Evolutionary conservation across 495 filamentous ascomycete genomes (phyloP), one percentile per base, ranked within the genome.

Genomic region (Hypomontagnella submonticulosa): DNA sequence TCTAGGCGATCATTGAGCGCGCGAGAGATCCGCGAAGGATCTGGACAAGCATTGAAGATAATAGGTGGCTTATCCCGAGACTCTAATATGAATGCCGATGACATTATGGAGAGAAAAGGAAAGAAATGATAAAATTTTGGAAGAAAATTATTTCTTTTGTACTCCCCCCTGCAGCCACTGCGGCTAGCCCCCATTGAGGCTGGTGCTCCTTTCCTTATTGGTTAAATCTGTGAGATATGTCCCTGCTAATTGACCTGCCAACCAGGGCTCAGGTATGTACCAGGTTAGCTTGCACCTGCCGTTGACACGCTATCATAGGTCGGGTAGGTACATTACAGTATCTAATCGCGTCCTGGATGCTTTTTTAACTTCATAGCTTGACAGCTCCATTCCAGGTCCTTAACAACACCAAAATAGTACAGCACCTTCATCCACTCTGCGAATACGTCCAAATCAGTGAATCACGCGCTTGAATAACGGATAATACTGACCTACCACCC

Each of bases 1-100:
- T 99, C 86, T 99, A 85, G 96, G 95, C 89, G 88, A 88, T 93
- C 92, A 91, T 90, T 93, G 93, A 99, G 95, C 95, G 92, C 95
- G 95, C 92, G 76, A 85, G 88, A 94, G 90, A 85, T 84, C 88
- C 83, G 78, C 71, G 69, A 77, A 77, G 86, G 90, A 90, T 87
- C 92, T 96, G 91, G 90, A 91, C 87, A 93, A 93, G 92, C 86
- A 97, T 83, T 90, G 92, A 95, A 72, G 65, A 32, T 40, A 61
- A 60, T 60, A 60, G 70, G 60, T 78, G 73, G 86, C 92, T 88
- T 91, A 88, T 87, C 89, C 91, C 95, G 95, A 96, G 95, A 99
- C 95, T 99, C 95, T 99, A 99, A 94, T 92, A 92, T 92, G 85
- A 88, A 90, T 89, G 93, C 95, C 89, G 79, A 83, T 85, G 89